Evolutionary conservation across 2,329 filamentous ascomycete species (phyloP).

Genomic region (Talaromyces funiculosus): DNA sequence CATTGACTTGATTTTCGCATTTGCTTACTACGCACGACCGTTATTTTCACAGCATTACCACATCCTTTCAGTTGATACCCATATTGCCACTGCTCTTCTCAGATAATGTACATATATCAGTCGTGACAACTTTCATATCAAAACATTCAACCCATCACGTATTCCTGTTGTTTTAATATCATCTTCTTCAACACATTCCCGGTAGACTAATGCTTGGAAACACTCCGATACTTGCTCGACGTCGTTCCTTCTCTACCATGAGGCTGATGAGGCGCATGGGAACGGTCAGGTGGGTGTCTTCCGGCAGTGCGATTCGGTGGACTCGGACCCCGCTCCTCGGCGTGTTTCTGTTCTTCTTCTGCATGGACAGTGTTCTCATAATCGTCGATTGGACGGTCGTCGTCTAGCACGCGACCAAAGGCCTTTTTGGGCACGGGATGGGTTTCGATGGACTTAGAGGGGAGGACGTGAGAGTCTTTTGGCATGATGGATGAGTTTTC

Average conservation of each 20-base stretch:
- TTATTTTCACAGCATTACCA: not conserved
- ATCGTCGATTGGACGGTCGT: conserved; percentile 13
- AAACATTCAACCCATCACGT: not conserved
- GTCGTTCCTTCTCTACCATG: conserved; percentile 8
- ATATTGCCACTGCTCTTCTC: not conserved
- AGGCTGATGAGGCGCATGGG: conserved; percentile 1
- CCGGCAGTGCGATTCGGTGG: conserved; percentile 13
- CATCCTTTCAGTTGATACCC: not conserved
- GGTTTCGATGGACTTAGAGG: conserved; percentile 10
- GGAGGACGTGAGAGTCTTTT: conserved; percentile 2
- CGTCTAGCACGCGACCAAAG: conserved; percentile 15
- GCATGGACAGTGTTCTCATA: conserved; percentile 12
- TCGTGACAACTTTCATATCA: not conserved
- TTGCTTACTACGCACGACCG: not conserved
- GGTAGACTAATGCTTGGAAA: conserved; percentile 3
- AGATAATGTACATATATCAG: conserved; percentile 5
- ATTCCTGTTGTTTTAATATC: not conserved
- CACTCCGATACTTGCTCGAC: conserved; percentile 12
- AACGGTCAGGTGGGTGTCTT: not conserved
- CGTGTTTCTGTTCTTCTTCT: conserved; percentile 6
- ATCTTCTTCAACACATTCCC: not conserved
- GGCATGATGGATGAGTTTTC: not conserved
- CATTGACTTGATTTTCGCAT: not conserved
- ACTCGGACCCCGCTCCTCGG: conserved; percentile 6
- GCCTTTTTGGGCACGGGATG: conserved; percentile 11